Evolutionary conservation across 2,329 filamentous ascomycete genomes (phyloP).

Genomic region (Diaporthe citri): DNA sequence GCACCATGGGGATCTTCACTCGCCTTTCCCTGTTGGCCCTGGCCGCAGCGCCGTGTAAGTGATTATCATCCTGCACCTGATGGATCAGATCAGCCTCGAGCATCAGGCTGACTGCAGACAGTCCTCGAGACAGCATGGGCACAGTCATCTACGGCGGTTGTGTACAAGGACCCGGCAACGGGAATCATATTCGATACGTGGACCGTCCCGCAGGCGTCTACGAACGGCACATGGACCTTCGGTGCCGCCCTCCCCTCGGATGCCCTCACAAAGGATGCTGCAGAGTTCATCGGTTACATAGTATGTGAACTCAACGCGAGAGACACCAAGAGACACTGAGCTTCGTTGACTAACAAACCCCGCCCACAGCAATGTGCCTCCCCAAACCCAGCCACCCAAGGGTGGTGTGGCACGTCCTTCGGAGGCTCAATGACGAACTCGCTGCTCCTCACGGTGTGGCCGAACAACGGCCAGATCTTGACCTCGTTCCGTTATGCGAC

Average conservation of each 20-base stretch:
- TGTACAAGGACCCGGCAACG: conserved; percentile 60
- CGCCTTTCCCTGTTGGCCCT: conserved; percentile 22
- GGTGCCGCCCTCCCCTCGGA: conserved; percentile 63
- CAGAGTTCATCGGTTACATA: conserved; percentile 67
- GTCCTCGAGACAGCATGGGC: conserved; percentile 37
- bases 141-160: conserved; percentile 45
- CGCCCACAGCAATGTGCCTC: conserved; percentile 56
- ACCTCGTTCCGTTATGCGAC: conserved; percentile 66
- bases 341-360: conserved; percentile 5
- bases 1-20: conserved; percentile 29
- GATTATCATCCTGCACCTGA: neutral
- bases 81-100: too few relatives aligned
- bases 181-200: conserved; percentile 67
- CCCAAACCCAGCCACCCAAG: conserved; percentile 54
- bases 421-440: conserved; percentile 66
- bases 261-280: conserved; percentile 56
- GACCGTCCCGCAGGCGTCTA: conserved; percentile 52
- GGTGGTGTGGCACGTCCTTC: conserved; percentile 67
- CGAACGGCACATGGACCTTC: conserved; percentile 52
- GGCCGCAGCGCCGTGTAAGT: conserved; percentile 32
- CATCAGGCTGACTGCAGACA: neutral
- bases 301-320: conserved; percentile 49
- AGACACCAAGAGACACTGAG: neutral
- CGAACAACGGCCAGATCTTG: conserved; percentile 59
- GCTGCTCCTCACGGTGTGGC: conserved; percentile 66